Evolutionary conservation across 345 rosid species (phyloP).

Genomic region (Hevea brasiliensis): DNA sequence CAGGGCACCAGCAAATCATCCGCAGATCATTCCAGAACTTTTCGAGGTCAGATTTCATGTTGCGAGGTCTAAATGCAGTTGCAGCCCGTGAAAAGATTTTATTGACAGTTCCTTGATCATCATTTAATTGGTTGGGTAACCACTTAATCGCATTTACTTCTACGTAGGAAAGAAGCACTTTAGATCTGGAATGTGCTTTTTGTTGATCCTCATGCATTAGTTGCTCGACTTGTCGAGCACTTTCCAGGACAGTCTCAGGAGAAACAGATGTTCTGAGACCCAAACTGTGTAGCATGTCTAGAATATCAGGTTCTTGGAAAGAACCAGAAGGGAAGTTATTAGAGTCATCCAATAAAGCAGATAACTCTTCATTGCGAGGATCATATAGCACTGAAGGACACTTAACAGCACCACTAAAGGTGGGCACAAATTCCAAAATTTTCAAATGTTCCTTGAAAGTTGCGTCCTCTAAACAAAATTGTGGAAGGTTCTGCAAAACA

Average conservation of each 20-base stretch:
- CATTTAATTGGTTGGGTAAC: conserved; percentile 66
- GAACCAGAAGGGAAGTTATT: conserved; percentile 70
- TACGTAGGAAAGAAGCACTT: conserved; percentile 80
- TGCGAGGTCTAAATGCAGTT: conserved; percentile 76
- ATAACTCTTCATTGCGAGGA: conserved; percentile 86
- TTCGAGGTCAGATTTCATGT: conserved; percentile 69
- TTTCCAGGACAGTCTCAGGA: conserved; percentile 71
- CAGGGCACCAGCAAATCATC: conserved; percentile 96
- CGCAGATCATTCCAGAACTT: conserved; percentile 87
- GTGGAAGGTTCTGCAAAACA: conserved; percentile 75
- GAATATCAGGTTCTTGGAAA: conserved; percentile 59
- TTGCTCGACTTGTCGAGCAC: conserved; percentile 78
- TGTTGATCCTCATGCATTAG: conserved; percentile 63
- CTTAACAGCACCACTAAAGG: conserved; percentile 54
- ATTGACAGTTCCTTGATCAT: conserved; percentile 62
- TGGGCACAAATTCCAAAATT: conserved; percentile 85
- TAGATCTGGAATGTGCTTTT: conserved; percentile 73
- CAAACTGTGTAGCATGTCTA: conserved; percentile 87
- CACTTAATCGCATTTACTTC: conserved; percentile 91
- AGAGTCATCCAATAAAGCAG: conserved; percentile 76
- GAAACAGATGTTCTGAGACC: conserved; percentile 82
- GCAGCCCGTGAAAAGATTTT: conserved; percentile 82
- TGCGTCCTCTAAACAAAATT: conserved; percentile 73
- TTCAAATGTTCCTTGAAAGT: conserved; percentile 62
- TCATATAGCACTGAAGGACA: conserved; percentile 71